A percentile compares a stretch with the other conserved stretches of the same genome.
Conservation (phyloP, 768 basidiomycete species). For the Boletales sp. region DNA sequence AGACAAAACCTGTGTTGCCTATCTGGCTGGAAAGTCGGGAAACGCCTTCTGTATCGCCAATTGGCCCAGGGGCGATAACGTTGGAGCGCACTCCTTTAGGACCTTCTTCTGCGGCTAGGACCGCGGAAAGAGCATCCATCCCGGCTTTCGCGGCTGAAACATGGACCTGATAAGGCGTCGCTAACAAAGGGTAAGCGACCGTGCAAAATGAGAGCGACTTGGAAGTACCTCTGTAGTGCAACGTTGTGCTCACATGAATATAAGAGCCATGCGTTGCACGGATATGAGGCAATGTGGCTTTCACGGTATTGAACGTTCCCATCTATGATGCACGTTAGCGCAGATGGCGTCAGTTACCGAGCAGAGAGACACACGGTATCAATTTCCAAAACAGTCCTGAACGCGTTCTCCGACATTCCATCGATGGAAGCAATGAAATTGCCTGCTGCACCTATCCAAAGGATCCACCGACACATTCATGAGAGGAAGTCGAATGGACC, state of each 20-base stretch:
- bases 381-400: slow-evolving; percentile 90
- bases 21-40: slow-evolving; percentile 44
- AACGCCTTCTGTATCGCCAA: slow-evolving; percentile 73
- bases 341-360: not conserved
- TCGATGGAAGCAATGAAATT: slow-evolving; percentile 92
- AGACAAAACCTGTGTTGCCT: not conserved
- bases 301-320: slow-evolving; percentile 92
- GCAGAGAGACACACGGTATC: slow-evolving; percentile 61
- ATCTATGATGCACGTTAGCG: slow-evolving; percentile 42
- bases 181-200: slow-evolving; percentile 33
- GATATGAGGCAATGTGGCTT: slow-evolving; percentile 79
- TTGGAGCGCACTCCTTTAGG: slow-evolving; percentile 92
- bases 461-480: not conserved
- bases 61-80: slow-evolving; percentile 81
- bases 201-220: not conserved
- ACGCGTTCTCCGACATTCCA: slow-evolving; percentile 82
- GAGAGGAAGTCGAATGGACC: slow-evolving; percentile 12
- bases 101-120: slow-evolving; percentile 90
- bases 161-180: slow-evolving; percentile 83
- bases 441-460: slow-evolving; percentile 76
- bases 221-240: slow-evolving; percentile 72
- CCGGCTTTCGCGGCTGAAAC: slow-evolving; percentile 95
- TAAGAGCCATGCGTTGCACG: slow-evolving; percentile 75
- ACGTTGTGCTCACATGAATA: slow-evolving; percentile 83
- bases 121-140: slow-evolving; percentile 83